Conservation (phyloP, 306 rosid genomes). For the Ochetophila trinervis region DNA sequence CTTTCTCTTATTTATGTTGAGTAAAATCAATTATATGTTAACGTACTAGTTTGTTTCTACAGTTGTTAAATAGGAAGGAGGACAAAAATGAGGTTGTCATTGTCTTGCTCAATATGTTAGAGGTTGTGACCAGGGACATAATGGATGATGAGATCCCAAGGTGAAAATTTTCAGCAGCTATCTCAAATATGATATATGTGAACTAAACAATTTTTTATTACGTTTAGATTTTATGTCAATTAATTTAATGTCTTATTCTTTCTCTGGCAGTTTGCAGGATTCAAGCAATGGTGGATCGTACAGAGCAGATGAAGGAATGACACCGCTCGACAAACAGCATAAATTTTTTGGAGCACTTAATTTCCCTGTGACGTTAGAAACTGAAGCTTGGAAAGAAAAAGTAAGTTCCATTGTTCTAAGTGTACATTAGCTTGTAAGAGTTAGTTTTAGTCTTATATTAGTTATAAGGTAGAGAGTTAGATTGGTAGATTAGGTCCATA, state of each 20-base stretch:
- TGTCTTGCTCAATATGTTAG: slow-evolving; percentile 90
- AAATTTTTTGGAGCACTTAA: slow-evolving; percentile 53
- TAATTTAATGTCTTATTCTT: slow-evolving; percentile 13
- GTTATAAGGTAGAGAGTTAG: background rate
- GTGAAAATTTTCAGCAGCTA: slow-evolving; percentile 36
- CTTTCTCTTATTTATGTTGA: slow-evolving; percentile 15
- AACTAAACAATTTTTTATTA: slow-evolving; percentile 1
- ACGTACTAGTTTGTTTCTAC: slow-evolving; percentile 24
- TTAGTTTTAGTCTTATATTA: background rate
- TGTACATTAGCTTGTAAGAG: background rate
- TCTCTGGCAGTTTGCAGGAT: slow-evolving; percentile 61
- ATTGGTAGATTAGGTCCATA: background rate
- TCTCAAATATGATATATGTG: slow-evolving; percentile 11
- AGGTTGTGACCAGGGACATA: slow-evolving; percentile 90
- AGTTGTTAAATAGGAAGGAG: slow-evolving; percentile 58
- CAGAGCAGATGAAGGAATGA: slow-evolving; percentile 62
- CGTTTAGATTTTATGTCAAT: slow-evolving; percentile 11
- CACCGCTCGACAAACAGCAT: slow-evolving; percentile 62
- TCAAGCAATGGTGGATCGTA: slow-evolving; percentile 66
- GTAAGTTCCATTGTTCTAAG: slow-evolving; percentile 38
- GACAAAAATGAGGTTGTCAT: slow-evolving; percentile 81
- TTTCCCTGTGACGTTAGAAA: slow-evolving; percentile 59
- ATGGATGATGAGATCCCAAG: slow-evolving; percentile 69
- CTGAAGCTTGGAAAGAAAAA: slow-evolving; percentile 90
- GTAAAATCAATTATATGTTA: slow-evolving; percentile 17